Evolutionary conservation across 495 filamentous ascomycete species (phyloP), one percentile per base, ranked within the genome.

Genomic region (Aspergillus taichungensis): DNA sequence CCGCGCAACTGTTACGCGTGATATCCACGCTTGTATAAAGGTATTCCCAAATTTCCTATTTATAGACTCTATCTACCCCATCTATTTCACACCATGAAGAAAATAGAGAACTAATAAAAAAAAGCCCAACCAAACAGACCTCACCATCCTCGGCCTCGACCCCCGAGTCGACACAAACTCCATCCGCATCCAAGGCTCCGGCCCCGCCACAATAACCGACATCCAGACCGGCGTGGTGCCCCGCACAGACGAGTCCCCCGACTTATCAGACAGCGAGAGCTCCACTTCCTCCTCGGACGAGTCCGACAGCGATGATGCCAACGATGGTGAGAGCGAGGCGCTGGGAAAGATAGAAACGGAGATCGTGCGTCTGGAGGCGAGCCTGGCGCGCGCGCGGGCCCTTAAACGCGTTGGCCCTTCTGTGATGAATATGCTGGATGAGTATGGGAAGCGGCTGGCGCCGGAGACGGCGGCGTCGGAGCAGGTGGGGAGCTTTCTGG

Each of bases 121-220:
- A 11, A 32, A 84, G 74, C 70, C 74, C 14, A 81, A 80, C 8
- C 52, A 72, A 13, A 83, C 83, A 53, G 72, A 85, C 46, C 77
- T 90, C 46, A 77, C 71, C 6, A 69, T 88, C 27, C 56, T 76
- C 10, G 85, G 82, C 10, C 66, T 88, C 27, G 77, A 79, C 6
- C 82, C 80, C 3, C 76, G 73, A 9, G 68, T 76, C 33, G 80
- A 86, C 46, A 68, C 79, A 51, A 69, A 81, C 55, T 84, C 80
- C 29, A 78, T 87, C 63, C 83, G 83, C 51, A 78, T 88, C 45
- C 80, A 84, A 52, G 82, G 81, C 42, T 78, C 71, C 40, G 80
- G 80, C 28, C 55, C 64, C 1, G 63, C 68, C 0, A 76, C 73
- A 41, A 83, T 87, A 53, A 81, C 76, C 3, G 80, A 86, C 52